Conservation (phyloP, 768 basidiomycete genomes). For the Multifurca ochricompacta region DNA sequence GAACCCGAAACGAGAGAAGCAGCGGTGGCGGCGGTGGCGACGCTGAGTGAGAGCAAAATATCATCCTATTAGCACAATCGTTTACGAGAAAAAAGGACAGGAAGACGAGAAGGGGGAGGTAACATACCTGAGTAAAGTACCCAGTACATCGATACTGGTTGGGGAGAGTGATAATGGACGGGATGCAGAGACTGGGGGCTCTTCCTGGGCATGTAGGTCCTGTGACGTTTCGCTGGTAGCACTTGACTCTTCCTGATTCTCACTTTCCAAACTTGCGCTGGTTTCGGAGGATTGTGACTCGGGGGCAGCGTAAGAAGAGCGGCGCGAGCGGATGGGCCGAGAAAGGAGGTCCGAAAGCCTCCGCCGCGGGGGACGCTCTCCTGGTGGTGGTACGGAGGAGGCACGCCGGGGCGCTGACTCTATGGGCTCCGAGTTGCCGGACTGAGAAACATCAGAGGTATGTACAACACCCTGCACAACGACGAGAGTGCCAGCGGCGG, state of each 20-base stretch:
- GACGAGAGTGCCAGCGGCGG: slow-evolving; percentile 70
- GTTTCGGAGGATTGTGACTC: slow-evolving; percentile 11
- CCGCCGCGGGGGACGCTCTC: slow-evolving; percentile 5
- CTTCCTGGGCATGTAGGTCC: slow-evolving; percentile 1
- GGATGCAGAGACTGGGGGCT: slow-evolving; percentile 8
- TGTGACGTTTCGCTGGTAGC: background rate
- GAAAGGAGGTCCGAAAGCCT: slow-evolving; percentile 13
- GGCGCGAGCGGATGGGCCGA: slow-evolving; percentile 17
- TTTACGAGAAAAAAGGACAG: background rate
- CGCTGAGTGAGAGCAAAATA: slow-evolving; percentile 36
- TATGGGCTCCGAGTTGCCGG: slow-evolving; percentile 12
- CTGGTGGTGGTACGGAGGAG: slow-evolving; percentile 8
- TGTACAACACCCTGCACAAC: slow-evolving; percentile 81
- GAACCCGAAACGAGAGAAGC: slow-evolving; percentile 75
- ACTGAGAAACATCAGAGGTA: slow-evolving; percentile 52
- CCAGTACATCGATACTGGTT: slow-evolving; percentile 74
- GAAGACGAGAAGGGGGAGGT: too few relatives aligned
- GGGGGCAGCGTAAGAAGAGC: slow-evolving; percentile 18
- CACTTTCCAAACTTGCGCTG: background rate
- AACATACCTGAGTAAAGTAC: slow-evolving; percentile 70
- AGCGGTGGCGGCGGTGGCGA: slow-evolving; percentile 88
- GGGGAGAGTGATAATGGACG: slow-evolving; percentile 41
- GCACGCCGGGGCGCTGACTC: slow-evolving; percentile 4
- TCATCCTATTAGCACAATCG: background rate
- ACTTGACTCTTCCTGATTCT: slow-evolving; percentile 5